Evolutionary conservation across 2,329 filamentous ascomycete species (phyloP).

Genomic region (Elsinoe batatas): DNA sequence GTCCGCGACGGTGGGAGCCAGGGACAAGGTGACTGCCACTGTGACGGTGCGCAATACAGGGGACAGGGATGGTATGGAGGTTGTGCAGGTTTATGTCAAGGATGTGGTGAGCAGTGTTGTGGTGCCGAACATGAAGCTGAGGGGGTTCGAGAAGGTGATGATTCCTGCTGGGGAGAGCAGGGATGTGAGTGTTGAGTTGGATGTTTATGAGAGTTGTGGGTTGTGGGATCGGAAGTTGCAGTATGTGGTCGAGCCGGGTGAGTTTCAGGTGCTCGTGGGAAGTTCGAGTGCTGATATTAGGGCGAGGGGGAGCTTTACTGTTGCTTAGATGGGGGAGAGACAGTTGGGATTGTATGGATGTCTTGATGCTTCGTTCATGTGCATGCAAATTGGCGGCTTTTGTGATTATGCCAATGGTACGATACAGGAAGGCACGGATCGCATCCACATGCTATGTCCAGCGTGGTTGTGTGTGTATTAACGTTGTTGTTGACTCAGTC

Average conservation of each 20-base stretch:
- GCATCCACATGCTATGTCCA: no score
- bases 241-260: slow-evolving; percentile 64
- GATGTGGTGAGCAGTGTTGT: slow-evolving; percentile 53
- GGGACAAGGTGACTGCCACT: slow-evolving; percentile 48
- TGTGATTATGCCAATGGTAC: no score
- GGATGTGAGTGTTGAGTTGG: slow-evolving; percentile 42
- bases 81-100: slow-evolving; percentile 58
- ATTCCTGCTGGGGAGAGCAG: slow-evolving; percentile 51
- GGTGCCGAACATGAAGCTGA: slow-evolving; percentile 54
- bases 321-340: slow-evolving; percentile 22
- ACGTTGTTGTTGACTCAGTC: no score
- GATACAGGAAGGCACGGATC: no score
- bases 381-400: no score
- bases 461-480: no score
- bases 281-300: slow-evolving; percentile 48
- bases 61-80: slow-evolving; percentile 51
- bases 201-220: slow-evolving; percentile 40
- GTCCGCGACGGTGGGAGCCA: slow-evolving; percentile 35
- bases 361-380: no score
- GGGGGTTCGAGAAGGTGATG: slow-evolving; percentile 57
- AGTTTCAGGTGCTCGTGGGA: slow-evolving; percentile 54
- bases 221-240: slow-evolving; percentile 52
- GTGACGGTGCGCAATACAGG: slow-evolving; percentile 53
- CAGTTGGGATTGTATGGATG: not conserved
- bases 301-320: slow-evolving; percentile 47